Base-by-base conservation (phyloP, 345 rosid genomes). In the Camelina neglecta region DNA sequence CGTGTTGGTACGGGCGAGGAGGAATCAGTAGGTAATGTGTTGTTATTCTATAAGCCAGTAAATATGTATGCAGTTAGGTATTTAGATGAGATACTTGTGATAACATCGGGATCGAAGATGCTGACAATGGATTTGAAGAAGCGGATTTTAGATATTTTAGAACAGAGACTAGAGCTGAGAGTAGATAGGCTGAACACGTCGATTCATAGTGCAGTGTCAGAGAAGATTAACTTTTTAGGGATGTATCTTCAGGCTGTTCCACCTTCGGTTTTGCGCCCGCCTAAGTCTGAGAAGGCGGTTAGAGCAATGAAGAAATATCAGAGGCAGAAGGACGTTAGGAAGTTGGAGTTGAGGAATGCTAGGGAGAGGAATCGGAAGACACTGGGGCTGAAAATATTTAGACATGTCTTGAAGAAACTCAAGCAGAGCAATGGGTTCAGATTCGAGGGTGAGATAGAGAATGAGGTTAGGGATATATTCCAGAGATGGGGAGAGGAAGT, bases 161-260 rank as follows among this genome's bases (percentile, higher is more conserved):
- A 89, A 60, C 80, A 75, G 82, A 77, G 83, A 20, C 76, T 94
- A 77, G 84, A 82, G 9, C 31, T 94, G 86, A 85, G 76, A 67
- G 93, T 92, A 65, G 88, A 92, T 79, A 85, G 78, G 74, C 66
- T 82, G 55, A 84, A 82, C 49, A 92, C 95, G 11, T 73, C 85
- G 48, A 87, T 90, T 68, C 98, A 92, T 71, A 89, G 95, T 83
- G 89, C 96, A 1, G 89, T 84, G 11, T 84, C 89, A 1, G 98
- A 94, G 82, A 92, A 90, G 82, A 87, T 92, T 48, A 83, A 60
- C 11, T 92, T 94, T 76, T 74, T 92, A 65, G 96, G 90, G 60
- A 83, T 92, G 92, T 93, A 86, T 84, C 78, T 94, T 71, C 98
- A 90, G 83, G 98, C 92, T 48, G 96, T 94, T 49, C 89, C 82